Evolutionary conservation across 768 basidiomycete genomes (phyloP), one percentile per base, ranked within the genome.

Genomic region (Mycena filopes): DNA sequence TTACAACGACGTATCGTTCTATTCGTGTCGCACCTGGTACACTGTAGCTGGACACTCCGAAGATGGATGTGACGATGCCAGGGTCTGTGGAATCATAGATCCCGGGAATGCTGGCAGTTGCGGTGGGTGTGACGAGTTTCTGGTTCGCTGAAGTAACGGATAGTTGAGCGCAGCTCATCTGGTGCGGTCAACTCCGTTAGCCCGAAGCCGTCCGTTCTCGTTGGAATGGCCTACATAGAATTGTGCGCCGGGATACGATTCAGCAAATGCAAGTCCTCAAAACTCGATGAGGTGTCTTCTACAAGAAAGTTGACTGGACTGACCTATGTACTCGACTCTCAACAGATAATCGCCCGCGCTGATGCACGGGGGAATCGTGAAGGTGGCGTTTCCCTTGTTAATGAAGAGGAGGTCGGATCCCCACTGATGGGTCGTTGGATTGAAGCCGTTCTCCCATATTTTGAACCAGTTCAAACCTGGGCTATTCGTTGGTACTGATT

Each of bases 401-500:
- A 78, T 70, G 60, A 81, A 79, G 48, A 84, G 72, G 3, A 74
- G 69, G 72, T 83, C 80, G 18, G 80, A 79, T 26, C 74, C 83
- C 83, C 83, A 84, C 29, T 70, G 66, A 28, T 76, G 71, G 61
- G 67, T 71, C 20, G 72, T 65, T 20, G 67, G 60, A 41, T 69
- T 68, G 46, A 75, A 73, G 20, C 79, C 79, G 46, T 55, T 68
- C 65, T 83, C 75, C 60, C 72, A 80, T 47, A 82, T 81, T 75
- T 83, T 84, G 78, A 84, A 84, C 83, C 83, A 83, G 55, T 80
- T 69, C 5, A 83, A 73, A 31, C 81, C 81, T 69, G 63, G 73
- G 33, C 40, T n/a, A 42, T 6, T 12, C 5, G 13, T 59, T 26
- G 15, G 21, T 43, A 5, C 29, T 3, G 12, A 49, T 57, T 31